Conservation (phyloP, 2,329 filamentous ascomycete species). For the Curvularia sp. region DNA sequence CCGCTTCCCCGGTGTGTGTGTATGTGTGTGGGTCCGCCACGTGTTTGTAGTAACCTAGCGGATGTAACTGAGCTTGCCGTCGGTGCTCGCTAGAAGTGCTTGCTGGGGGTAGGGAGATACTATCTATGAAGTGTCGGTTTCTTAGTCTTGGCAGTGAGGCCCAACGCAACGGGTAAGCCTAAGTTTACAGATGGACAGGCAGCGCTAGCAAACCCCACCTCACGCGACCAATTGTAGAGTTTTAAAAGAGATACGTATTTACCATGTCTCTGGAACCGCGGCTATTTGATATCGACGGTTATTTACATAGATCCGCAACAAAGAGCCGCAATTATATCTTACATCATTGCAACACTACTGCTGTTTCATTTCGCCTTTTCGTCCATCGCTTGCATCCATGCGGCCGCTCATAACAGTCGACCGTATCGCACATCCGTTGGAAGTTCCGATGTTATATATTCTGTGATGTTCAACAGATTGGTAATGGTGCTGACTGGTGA, state of each 20-base stretch:
- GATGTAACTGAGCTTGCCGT: not conserved
- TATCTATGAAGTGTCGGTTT: not conserved
- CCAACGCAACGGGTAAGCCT: not conserved
- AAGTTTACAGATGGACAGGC: not conserved
- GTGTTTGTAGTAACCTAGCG: not conserved
- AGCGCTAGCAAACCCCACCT: not conserved
- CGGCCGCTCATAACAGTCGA: not conserved
- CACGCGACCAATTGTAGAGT: not conserved
- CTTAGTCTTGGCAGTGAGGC: not conserved
- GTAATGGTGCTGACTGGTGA: too few species aligned
- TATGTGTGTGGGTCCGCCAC: not conserved
- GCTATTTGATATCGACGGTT: not conserved
- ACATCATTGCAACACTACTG: not conserved
- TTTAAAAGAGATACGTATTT: not conserved
- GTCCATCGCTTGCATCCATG: not conserved
- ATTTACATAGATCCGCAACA: not conserved
- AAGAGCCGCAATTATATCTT: not conserved
- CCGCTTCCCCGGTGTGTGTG: constrained; percentile 29
- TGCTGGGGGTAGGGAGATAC: not conserved
- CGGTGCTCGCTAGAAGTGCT: constrained; percentile 1
- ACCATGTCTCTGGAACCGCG: not conserved
- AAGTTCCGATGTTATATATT: too few species aligned
- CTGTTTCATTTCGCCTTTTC: not conserved
- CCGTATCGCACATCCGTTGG: too few species aligned
- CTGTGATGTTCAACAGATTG: too few species aligned